Percentiles rank a stretch among this genome's conserved stretches.
phyloP scores from a whole-genome alignment of 331 rosid species.

The Acacia concinna region DNA sequence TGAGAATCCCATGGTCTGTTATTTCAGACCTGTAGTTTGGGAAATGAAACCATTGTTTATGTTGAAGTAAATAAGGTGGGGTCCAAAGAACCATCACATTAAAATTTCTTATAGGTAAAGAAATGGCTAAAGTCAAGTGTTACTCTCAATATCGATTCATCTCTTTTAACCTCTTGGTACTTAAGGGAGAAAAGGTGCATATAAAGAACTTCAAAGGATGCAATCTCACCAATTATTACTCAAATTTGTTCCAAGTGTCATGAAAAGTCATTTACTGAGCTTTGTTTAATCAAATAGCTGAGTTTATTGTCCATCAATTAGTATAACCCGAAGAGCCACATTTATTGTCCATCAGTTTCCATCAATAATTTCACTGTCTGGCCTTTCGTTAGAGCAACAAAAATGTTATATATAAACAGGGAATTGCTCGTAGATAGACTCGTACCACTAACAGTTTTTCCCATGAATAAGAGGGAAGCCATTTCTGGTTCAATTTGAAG shows the following conservation, averaged over 20 bases:
- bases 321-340: not conserved
- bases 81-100: not conserved
- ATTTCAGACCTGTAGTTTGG: conserved; percentile 38
- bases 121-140: not conserved
- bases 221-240: not conserved
- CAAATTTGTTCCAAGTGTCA: not conserved
- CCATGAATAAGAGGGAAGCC: not conserved
- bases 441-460: not conserved
- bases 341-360: not conserved
- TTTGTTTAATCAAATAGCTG: not conserved
- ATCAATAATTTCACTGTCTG: not conserved
- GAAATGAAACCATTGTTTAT: conserved; percentile 36
- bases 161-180: not conserved
- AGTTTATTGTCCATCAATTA: not conserved
- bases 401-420: not conserved
- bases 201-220: not conserved
- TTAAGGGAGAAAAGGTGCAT: not conserved
- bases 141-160: not conserved
- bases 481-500: not conserved
- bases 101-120: not conserved
- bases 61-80: conserved; percentile 1
- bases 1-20: conserved; percentile 21
- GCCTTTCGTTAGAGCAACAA: not conserved
- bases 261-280: not conserved
- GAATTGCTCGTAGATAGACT: not conserved